Conservation (phyloP, 345 rosid species). For the Aegle marmelos region DNA sequence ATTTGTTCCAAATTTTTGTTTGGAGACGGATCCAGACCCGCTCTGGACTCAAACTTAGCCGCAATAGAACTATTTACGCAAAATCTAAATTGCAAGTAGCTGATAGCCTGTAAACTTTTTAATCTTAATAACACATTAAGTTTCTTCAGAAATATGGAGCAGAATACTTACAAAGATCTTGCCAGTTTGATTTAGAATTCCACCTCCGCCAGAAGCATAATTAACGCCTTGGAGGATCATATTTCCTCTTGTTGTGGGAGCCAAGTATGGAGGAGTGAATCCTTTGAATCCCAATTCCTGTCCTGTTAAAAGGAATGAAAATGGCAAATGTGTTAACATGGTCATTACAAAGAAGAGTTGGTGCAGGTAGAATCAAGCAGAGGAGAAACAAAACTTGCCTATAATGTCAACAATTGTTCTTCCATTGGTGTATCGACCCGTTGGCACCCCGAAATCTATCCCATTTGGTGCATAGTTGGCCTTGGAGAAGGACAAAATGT, state of each 20-base stretch:
- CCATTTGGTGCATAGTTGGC: slow-evolving; percentile 69
- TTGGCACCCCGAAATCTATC: slow-evolving; percentile 67
- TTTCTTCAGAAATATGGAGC: not conserved
- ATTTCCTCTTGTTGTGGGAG: slow-evolving; percentile 57
- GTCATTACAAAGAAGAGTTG: not conserved
- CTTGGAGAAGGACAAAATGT: slow-evolving; percentile 56
- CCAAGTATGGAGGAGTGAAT: slow-evolving; percentile 68
- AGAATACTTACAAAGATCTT: slow-evolving; percentile 53
- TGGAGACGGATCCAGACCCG: not conserved
- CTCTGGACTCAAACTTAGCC: not conserved
- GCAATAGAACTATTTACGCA: not conserved
- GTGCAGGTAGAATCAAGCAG: not conserved
- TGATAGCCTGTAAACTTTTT: not conserved
- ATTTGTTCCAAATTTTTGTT: too few species aligned
- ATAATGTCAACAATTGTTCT: slow-evolving; percentile 73
- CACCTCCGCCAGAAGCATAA: slow-evolving; percentile 82
- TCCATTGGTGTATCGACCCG: slow-evolving; percentile 80
- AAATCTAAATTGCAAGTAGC: not conserved
- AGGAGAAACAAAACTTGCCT: slow-evolving; percentile 30
- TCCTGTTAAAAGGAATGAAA: slow-evolving; percentile 25
- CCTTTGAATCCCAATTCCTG: slow-evolving; percentile 37
- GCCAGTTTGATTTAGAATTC: slow-evolving; percentile 74
- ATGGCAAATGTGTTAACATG: not conserved
- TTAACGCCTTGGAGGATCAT: slow-evolving; percentile 63
- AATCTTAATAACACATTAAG: not conserved